phyloP scores from a whole-genome alignment of 2,329 filamentous ascomycete genomes.

The Ceratocystis alfenasii region DNA sequence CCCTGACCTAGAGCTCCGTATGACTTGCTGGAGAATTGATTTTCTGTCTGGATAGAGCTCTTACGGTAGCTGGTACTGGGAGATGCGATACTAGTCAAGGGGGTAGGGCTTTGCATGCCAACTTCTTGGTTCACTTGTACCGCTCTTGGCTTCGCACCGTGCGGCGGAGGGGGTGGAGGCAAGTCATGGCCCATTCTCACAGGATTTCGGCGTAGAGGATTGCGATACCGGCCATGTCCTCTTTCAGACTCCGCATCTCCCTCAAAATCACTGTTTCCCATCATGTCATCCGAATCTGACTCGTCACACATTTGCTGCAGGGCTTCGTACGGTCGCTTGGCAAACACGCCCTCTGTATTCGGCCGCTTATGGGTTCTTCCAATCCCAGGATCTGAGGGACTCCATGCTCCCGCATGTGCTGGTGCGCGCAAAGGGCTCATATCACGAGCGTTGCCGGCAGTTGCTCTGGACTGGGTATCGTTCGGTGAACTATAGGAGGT shows the following conservation, averaged over 20 bases:
- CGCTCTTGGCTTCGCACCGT: not conserved
- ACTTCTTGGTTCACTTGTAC: not conserved
- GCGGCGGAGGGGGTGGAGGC: constrained; percentile 8
- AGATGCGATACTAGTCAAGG: constrained; percentile 10
- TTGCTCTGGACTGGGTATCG: not conserved
- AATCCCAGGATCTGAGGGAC: constrained; percentile 42
- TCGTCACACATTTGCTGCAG: constrained; percentile 37
- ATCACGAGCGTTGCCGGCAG: constrained; percentile 2
- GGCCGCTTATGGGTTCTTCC: constrained; percentile 41
- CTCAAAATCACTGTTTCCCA: constrained; percentile 29
- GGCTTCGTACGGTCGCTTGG: constrained; percentile 35
- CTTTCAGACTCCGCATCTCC: constrained; percentile 25
- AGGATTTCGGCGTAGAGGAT: constrained; percentile 45
- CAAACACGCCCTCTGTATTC: constrained; percentile 32
- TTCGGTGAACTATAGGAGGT: not conserved
- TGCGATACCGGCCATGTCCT: constrained; percentile 31
- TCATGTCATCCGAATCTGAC: constrained; percentile 31
- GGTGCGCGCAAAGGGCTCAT: constrained; percentile 29
- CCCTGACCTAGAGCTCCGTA: constrained; percentile 46
- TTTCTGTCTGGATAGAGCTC: constrained; percentile 40
- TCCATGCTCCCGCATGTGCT: constrained; percentile 45
- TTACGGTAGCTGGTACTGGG: constrained; percentile 27
- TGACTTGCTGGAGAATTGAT: constrained; percentile 42
- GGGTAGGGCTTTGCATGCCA: constrained; percentile 1
- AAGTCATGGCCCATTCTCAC: constrained; percentile 22